A percentile compares a stretch with the other conserved stretches of the same genome.
Evolutionary conservation across 176 grass and related monocot species (phyloP).

Genomic region (Oryza rufipogon): DNA sequence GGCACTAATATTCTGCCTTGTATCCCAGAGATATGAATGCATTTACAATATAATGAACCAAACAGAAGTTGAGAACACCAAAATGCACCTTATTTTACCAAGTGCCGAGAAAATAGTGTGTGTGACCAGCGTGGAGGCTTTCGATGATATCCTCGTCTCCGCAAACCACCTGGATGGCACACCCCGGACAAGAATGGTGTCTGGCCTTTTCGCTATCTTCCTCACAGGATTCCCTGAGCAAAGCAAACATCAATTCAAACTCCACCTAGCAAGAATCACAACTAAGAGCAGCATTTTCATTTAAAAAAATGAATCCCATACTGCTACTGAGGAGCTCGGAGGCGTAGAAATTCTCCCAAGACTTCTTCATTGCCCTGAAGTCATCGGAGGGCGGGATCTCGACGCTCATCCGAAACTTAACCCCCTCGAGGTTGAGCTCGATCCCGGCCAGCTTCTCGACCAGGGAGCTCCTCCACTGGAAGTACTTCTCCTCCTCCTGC

Average conservation of each 20-base stretch:
- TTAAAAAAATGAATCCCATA: constrained; percentile 38
- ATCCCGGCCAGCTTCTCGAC: constrained; percentile 73
- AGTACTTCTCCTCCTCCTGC: constrained; percentile 58
- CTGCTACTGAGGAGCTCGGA: constrained; percentile 61
- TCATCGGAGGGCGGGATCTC: constrained; percentile 67
- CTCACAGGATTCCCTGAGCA: constrained; percentile 71
- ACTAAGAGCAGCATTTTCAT: not conserved
- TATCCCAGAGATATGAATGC: not conserved
- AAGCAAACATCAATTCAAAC: constrained; percentile 29
- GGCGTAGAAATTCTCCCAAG: constrained; percentile 91
- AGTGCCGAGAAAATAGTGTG: constrained; percentile 87
- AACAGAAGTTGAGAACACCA: constrained; percentile 26
- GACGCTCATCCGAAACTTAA: constrained; percentile 80
- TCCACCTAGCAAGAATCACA: constrained; percentile 29
- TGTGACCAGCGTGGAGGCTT: constrained; percentile 81
- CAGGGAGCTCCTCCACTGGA: constrained; percentile 65
- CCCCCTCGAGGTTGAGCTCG: constrained; percentile 80
- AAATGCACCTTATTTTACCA: constrained; percentile 86
- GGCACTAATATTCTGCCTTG: not conserved
- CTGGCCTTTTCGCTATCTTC: constrained; percentile 55
- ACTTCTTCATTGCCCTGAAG: constrained; percentile 75
- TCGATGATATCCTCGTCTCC: constrained; percentile 77
- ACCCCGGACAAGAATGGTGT: constrained; percentile 76
- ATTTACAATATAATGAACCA: constrained; percentile 21
- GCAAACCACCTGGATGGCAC: constrained; percentile 95